Conservation (phyloP, 305 asterid genomes). For the Fraxinus angustifolia region DNA sequence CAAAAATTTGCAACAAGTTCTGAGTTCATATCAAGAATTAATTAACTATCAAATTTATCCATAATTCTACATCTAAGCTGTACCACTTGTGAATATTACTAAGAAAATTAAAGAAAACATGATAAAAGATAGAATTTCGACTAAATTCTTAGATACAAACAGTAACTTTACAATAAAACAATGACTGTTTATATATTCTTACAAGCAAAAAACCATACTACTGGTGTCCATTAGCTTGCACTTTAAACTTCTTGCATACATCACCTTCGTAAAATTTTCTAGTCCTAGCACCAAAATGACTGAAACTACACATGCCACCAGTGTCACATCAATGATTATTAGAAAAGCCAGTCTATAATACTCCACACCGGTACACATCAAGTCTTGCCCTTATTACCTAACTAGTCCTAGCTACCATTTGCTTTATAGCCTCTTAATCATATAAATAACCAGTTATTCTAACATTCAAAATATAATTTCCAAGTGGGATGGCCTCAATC, state of each 20-base stretch:
- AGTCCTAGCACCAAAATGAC: constrained; percentile 43
- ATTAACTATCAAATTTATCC: too few species aligned
- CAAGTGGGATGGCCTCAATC: constrained; percentile 57
- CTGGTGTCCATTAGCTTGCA: constrained; percentile 10
- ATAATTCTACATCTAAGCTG: too few species aligned
- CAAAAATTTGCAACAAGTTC: not conserved
- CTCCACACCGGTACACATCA: constrained; percentile 43
- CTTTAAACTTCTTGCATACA: constrained; percentile 50
- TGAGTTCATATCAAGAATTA: too few species aligned
- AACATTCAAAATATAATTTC: constrained; percentile 53
- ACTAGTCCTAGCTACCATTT: constrained; percentile 35
- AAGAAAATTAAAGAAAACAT: too few species aligned
- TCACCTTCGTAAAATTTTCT: constrained; percentile 48
- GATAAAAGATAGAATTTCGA: not conserved
- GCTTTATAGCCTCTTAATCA: constrained; percentile 46
- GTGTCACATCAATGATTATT: constrained; percentile 43
- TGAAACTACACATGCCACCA: constrained; percentile 36
- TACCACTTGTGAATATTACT: too few species aligned
- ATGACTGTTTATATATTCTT: not conserved
- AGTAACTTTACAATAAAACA: not conserved
- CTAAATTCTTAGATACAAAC: not conserved
- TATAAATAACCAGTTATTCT: constrained; percentile 47
- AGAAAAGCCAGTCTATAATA: constrained; percentile 49
- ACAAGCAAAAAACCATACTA: not conserved
- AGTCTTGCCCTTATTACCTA: constrained; percentile 35